A percentile compares a stretch with the other conserved stretches of the same genome.
Evolutionary conservation across 768 basidiomycete species (phyloP).

Genomic region (Epithele typhae): DNA sequence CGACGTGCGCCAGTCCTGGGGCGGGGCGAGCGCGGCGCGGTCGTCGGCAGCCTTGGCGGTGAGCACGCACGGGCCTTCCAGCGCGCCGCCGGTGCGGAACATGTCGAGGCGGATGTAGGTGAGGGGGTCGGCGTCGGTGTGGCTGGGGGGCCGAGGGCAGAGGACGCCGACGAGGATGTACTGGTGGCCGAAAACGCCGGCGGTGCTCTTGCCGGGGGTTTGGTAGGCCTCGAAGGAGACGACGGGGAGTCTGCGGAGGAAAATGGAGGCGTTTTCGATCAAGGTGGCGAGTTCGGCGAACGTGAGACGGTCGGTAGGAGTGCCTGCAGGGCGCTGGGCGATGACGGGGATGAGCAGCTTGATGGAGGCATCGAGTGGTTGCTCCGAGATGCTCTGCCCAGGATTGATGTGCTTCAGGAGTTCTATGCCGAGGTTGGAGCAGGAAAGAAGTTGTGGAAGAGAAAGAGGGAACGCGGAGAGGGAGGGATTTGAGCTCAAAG

Average conservation of each 20-base stretch:
- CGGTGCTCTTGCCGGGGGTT: background rate
- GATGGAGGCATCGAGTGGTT: too few relatives aligned
- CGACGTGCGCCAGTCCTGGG: background rate
- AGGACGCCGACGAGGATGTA: slow-evolving; percentile 3
- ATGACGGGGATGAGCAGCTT: background rate
- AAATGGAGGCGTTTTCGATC: background rate
- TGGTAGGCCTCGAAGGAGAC: slow-evolving; percentile 1
- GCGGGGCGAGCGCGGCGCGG: background rate
- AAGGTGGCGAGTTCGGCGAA: background rate
- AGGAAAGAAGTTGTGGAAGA: too few relatives aligned
- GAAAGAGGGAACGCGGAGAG: too few relatives aligned
- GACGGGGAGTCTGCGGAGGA: background rate
- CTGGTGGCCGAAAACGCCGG: slow-evolving; percentile 2
- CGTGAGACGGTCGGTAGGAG: background rate
- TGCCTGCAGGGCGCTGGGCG: too few relatives aligned
- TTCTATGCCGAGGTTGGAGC: too few relatives aligned
- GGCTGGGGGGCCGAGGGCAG: background rate
- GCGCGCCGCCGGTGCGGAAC: background rate
- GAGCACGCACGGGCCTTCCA: background rate
- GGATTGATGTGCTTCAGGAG: too few relatives aligned
- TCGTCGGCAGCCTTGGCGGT: background rate
- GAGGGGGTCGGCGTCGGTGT: background rate
- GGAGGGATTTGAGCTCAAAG: too few relatives aligned
- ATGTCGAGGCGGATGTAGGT: background rate
- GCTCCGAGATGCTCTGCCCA: too few relatives aligned